Evolutionary conservation across 495 filamentous ascomycete genomes (phyloP).

Genomic region (Lasiosphaeria ovina): DNA sequence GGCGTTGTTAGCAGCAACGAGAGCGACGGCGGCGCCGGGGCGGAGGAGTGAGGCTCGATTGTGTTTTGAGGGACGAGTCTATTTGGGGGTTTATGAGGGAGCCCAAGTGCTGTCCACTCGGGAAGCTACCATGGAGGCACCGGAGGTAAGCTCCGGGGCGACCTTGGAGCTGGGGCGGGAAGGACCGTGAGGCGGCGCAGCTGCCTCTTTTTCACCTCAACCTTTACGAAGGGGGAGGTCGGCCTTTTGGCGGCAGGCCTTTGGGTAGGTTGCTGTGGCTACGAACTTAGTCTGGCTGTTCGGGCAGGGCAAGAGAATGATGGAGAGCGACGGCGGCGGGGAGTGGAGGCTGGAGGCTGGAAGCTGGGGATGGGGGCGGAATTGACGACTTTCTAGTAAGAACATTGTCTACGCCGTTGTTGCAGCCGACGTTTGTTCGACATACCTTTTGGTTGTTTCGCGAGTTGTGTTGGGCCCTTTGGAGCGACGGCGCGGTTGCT

Average conservation of each 20-base stretch:
- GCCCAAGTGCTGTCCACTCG: background rate
- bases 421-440: background rate
- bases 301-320: background rate
- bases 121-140: slow-evolving; percentile 8
- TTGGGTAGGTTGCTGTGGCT: background rate
- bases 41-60: background rate
- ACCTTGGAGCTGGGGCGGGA: slow-evolving; percentile 3
- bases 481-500: background rate
- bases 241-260: background rate
- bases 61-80: background rate
- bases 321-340: background rate
- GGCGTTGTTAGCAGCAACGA: slow-evolving; percentile 3
- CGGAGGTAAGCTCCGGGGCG: slow-evolving; percentile 22
- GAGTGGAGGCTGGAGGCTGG: background rate
- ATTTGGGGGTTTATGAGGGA: background rate
- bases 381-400: background rate
- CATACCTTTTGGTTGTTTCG: background rate
- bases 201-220: slow-evolving; percentile 3
- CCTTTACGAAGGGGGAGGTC: too few species aligned
- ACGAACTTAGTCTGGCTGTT: background rate
- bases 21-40: slow-evolving; percentile 3
- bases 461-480: slow-evolving; percentile 1
- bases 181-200: slow-evolving; percentile 10
- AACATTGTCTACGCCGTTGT: slow-evolving; percentile 3
- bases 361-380: background rate